Percentiles rank a stretch among this genome's conserved stretches.
Conservation (phyloP, 208 protist genomes). For the Leishmania gerbilli region DNA sequence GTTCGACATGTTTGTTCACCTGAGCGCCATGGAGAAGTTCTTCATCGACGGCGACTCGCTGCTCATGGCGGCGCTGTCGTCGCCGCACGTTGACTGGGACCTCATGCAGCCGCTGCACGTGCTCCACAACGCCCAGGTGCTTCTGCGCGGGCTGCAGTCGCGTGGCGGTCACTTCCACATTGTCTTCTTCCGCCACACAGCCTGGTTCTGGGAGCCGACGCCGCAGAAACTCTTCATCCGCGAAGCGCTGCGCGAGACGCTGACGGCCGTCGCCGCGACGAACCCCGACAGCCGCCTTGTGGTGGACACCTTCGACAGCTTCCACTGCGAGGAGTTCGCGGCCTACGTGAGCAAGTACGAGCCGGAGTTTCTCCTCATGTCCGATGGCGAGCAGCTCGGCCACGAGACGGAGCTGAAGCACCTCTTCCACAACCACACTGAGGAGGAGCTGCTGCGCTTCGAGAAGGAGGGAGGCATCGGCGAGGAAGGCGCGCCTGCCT, state of each 20-base stretch:
- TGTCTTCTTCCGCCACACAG: slow-evolving; percentile 77
- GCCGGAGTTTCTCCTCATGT: slow-evolving; percentile 89
- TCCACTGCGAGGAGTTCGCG: slow-evolving; percentile 60
- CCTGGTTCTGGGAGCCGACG: slow-evolving; percentile 78
- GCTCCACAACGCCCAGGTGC: slow-evolving; percentile 79
- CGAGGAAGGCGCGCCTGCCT: slow-evolving; percentile 10
- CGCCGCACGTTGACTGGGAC: slow-evolving; percentile 83
- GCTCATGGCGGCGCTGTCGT: slow-evolving; percentile 82
- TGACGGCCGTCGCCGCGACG: slow-evolving; percentile 42
- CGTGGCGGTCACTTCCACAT: slow-evolving; percentile 85
- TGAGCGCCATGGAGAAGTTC: slow-evolving; percentile 89
- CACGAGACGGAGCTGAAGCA: slow-evolving; percentile 43
- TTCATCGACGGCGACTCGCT: slow-evolving; percentile 93
- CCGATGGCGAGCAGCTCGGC: slow-evolving; percentile 88
- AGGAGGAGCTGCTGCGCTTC: slow-evolving; percentile 25
- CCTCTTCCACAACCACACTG: slow-evolving; percentile 57
- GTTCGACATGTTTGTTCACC: slow-evolving; percentile 91
- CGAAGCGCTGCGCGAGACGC: slow-evolving; percentile 58
- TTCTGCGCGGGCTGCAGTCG: slow-evolving; percentile 67
- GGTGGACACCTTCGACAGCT: slow-evolving; percentile 75
- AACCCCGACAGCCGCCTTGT: slow-evolving; percentile 40
- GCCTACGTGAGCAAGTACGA: slow-evolving; percentile 64
- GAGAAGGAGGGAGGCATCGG: slow-evolving; percentile 2
- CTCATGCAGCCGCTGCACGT: slow-evolving; percentile 89
- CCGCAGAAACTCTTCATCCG: slow-evolving; percentile 85